Evolutionary conservation across 2,329 filamentous ascomycete species (phyloP).

Genomic region (Chalaropsis ovoidea): DNA sequence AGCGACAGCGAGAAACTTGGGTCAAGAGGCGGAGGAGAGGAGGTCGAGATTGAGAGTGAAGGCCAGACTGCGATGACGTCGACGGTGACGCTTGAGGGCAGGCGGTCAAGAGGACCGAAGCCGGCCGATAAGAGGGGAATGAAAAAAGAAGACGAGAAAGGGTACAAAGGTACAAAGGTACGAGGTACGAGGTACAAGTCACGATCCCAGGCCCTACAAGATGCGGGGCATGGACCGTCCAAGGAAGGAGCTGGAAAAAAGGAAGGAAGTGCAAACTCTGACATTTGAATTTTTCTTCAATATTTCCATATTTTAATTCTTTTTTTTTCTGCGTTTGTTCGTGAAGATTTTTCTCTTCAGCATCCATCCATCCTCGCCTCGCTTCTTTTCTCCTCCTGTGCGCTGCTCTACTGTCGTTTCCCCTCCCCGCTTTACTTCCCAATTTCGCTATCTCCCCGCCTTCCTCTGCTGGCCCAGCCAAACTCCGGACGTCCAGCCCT

Average conservation of each 20-base stretch:
- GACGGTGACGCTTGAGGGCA: too few relatives aligned
- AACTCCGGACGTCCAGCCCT: neutral
- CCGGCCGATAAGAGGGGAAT: neutral
- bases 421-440: neutral
- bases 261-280: constrained; percentile 4
- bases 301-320: neutral
- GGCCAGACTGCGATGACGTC: too few relatives aligned
- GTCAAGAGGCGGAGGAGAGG: too few relatives aligned
- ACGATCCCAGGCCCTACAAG: neutral
- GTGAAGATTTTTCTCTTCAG: neutral
- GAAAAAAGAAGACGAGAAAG: neutral
- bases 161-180: neutral
- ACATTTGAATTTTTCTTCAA: neutral
- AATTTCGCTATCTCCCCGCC: too few relatives aligned
- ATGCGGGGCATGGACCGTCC: neutral
- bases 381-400: neutral
- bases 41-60: too few relatives aligned
- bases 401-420: neutral
- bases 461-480: neutral
- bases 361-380: neutral
- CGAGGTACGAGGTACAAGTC: neutral
- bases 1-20: neutral
- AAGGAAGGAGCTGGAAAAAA: neutral
- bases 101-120: neutral
- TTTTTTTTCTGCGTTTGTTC: neutral